A percentile compares a stretch with the other conserved stretches of the same genome.
These are phyloP conservation scores for Lotus japonicus DNA, from an alignment of 306 rosid species.

Conservation along the genomic window DNA sequence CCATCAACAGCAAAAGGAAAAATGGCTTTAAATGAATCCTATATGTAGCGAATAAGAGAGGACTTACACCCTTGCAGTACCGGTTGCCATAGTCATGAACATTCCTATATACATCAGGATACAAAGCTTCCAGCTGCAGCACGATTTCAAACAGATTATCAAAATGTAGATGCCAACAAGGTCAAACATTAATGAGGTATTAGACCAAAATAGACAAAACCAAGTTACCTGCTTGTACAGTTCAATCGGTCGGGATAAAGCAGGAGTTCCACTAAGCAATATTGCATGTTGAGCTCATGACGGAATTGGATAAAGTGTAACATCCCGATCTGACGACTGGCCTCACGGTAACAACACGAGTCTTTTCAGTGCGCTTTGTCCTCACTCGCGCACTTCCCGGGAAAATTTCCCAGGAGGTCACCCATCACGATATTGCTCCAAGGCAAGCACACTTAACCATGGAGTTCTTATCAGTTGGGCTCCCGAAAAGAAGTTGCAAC, in stretches of 20 bases:
- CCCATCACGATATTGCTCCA: no score
- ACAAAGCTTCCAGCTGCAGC: conserved; percentile 84
- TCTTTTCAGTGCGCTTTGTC: no score
- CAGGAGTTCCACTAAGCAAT: conserved; percentile 97
- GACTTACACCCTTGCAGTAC: conserved; percentile 97
- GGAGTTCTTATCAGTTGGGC: no score
- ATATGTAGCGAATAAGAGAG: conserved; percentile 15
- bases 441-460: no score
- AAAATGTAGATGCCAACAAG: conserved; percentile 12
- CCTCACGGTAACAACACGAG: no score
- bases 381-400: no score
- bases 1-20: conserved; percentile 15
- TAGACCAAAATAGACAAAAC: not conserved
- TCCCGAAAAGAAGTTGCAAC: no score
- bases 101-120: conserved; percentile 78
- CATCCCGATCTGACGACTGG: no score
- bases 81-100: conserved; percentile 92
- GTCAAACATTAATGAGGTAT: not conserved
- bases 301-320: conserved; percentile 3
- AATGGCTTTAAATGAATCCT: conserved; percentile 5
- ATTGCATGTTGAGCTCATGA: conserved; percentile 64
- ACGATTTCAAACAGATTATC: conserved; percentile 27
- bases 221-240: conserved; percentile 72
- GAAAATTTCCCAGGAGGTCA: no score
- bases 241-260: conserved; percentile 94